Conservation (phyloP, 225 moss, liverwort and hornwort genomes). For the Physcomitrium patens region DNA sequence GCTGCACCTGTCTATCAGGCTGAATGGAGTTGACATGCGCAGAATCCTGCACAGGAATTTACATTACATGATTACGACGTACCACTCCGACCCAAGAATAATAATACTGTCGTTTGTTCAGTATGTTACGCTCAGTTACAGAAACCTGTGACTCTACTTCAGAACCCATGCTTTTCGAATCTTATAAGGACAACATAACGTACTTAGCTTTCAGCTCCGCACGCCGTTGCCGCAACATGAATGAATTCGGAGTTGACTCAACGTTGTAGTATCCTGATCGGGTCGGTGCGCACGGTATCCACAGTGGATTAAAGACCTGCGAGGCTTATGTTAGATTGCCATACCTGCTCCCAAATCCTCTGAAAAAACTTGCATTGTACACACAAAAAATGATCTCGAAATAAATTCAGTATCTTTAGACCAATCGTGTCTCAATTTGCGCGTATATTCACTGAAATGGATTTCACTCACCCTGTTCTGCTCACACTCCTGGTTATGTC, state of each 20-base stretch:
- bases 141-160: not conserved
- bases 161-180: not conserved
- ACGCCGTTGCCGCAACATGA: constrained; percentile 37
- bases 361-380: too few relatives aligned
- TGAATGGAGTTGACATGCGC: constrained; percentile 36
- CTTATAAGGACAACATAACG: not conserved
- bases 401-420: too few relatives aligned
- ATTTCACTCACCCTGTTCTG: constrained; percentile 35
- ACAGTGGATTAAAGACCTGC: constrained; percentile 49
- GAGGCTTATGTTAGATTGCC: not conserved
- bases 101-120: not conserved
- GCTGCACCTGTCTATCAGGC: constrained; percentile 33
- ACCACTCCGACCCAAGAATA: not conserved
- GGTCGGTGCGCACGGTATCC: constrained; percentile 43
- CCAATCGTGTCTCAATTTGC: not conserved
- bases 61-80: not conserved
- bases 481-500: constrained; percentile 41
- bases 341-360: too few relatives aligned
- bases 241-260: constrained; percentile 39
- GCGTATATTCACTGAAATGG: not conserved
- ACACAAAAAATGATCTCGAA: too few relatives aligned
- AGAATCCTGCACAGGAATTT: constrained; percentile 29
- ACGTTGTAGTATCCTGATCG: constrained; percentile 33
- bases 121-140: not conserved
- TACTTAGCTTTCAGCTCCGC: constrained; percentile 36